Evolutionary conservation across 1,284 basidiomycete genomes (phyloP).

Genomic region (Polyporus tsugae): DNA sequence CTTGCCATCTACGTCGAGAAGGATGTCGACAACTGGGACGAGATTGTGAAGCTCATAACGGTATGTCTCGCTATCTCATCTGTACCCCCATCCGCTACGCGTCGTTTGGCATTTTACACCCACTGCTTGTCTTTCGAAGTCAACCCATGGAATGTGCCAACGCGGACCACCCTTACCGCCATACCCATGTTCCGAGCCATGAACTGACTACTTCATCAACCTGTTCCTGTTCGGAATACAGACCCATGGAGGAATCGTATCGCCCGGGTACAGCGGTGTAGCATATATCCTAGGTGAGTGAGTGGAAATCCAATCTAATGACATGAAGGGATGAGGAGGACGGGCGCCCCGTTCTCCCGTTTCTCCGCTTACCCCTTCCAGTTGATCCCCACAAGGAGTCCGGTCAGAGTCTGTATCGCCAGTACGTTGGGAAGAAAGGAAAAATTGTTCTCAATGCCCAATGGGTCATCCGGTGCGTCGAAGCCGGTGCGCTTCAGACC

Average conservation of each 20-base stretch:
- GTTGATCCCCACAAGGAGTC: slow-evolving; percentile 79
- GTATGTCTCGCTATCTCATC: slow-evolving; percentile 51
- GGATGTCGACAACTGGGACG: slow-evolving; percentile 74
- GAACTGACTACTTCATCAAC: neutral
- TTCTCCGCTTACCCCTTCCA: slow-evolving; percentile 37
- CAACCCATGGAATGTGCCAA: slow-evolving; percentile 1
- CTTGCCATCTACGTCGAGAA: slow-evolving; percentile 80
- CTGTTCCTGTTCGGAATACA: slow-evolving; percentile 40
- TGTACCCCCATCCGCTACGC: slow-evolving; percentile 24
- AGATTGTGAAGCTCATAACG: slow-evolving; percentile 65
- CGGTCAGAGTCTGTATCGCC: slow-evolving; percentile 81
- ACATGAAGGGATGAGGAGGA: slow-evolving; percentile 15
- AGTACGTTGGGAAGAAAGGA: slow-evolving; percentile 78
- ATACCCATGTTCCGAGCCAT: neutral
- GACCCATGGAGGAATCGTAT: slow-evolving; percentile 79
- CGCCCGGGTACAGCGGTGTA: slow-evolving; percentile 77
- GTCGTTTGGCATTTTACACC: slow-evolving; percentile 13
- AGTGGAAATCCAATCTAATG: neutral
- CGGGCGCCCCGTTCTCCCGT: neutral
- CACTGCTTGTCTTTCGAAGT: neutral
- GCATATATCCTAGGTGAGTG: slow-evolving; percentile 76
- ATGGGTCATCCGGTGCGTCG: slow-evolving; percentile 81
- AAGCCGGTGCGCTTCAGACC: slow-evolving; percentile 69
- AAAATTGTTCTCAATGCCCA: slow-evolving; percentile 75
- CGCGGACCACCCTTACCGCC: neutral